Evolutionary conservation across 1,139 yeast genomes (phyloP).

Genomic region (Groenewaldozyma sp.): DNA sequence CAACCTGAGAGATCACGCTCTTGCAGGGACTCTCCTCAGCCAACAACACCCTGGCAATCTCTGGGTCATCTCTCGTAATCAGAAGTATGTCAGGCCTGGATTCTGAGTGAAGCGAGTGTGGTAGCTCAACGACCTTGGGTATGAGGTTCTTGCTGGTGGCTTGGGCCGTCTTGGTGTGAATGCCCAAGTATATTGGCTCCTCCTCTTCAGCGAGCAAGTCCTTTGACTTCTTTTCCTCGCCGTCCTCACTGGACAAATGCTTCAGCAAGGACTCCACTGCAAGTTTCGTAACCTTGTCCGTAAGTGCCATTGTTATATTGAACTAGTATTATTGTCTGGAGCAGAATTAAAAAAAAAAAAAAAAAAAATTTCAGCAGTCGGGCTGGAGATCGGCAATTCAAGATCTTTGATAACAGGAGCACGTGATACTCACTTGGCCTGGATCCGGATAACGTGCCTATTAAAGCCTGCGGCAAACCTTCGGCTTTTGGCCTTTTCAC

Average conservation of each 20-base stretch:
- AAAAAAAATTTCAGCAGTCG: background rate
- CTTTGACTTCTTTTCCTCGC: constrained; percentile 21
- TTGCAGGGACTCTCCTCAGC: constrained; percentile 40
- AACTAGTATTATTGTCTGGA: no score
- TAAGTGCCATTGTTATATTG: no score
- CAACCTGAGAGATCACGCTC: constrained; percentile 27
- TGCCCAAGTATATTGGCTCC: constrained; percentile 40
- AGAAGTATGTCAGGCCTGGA: constrained; percentile 51
- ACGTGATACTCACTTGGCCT: no score
- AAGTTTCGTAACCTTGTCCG: no score
- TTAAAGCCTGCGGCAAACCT: no score
- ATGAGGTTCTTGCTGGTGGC: constrained; percentile 58
- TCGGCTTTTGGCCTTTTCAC: no score
- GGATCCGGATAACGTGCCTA: no score
- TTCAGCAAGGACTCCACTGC: constrained; percentile 30
- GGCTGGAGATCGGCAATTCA: constrained; percentile 1
- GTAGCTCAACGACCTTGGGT: constrained; percentile 52
- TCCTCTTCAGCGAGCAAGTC: constrained; percentile 45
- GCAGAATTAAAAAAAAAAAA: constrained; percentile 2
- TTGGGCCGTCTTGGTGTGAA: constrained; percentile 57
- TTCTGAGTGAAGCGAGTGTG: constrained; percentile 41
- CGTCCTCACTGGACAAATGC: constrained; percentile 19
- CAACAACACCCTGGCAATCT: constrained; percentile 42
- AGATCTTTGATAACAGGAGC: no score
- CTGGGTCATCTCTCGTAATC: constrained; percentile 63